Conservation (phyloP, 2,329 filamentous ascomycete species). For the Mollisiaceae sp. region DNA sequence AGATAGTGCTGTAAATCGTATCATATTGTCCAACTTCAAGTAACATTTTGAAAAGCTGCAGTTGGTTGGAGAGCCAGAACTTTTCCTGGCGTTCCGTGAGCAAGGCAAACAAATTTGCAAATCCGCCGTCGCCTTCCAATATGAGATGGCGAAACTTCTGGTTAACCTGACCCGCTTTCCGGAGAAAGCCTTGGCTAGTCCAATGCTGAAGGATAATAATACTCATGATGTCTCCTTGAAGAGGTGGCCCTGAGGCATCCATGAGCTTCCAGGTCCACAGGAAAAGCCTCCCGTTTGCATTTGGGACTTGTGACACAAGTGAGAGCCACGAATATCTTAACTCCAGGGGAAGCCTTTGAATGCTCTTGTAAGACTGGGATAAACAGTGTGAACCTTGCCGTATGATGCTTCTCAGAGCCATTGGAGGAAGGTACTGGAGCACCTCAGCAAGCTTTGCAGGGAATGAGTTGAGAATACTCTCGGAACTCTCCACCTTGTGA, state of each 20-base stretch:
- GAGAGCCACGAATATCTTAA: conserved; percentile 32
- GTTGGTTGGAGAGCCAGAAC: conserved; percentile 11
- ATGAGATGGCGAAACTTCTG: conserved; percentile 18
- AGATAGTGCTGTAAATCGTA: conserved; percentile 18
- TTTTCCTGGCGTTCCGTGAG: conserved; percentile 26
- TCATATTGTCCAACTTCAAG: conserved; percentile 20
- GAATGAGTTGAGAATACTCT: not conserved
- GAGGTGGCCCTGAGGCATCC: conserved; percentile 8
- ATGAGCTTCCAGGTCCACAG: conserved; percentile 16
- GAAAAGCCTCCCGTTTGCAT: conserved; percentile 21
- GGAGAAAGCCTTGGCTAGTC: conserved; percentile 28
- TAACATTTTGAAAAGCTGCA: conserved; percentile 24
- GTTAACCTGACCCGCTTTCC: conserved; percentile 18
- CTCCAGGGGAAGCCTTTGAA: not conserved
- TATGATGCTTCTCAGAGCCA: conserved; percentile 8
- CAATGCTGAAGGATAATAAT: conserved; percentile 32
- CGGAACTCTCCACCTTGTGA: not conserved
- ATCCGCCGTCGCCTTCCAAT: conserved; percentile 9
- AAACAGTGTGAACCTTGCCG: conserved; percentile 18
- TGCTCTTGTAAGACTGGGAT: not conserved
- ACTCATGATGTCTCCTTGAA: conserved; percentile 14
- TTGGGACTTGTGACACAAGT: conserved; percentile 26
- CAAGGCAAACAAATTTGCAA: conserved; percentile 18
- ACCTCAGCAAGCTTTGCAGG: conserved; percentile 26
- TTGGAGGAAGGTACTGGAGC: conserved; percentile 25